Conservation (phyloP, 176 grass and related monocot genomes). For the Rhynchospora tenuis region DNA sequence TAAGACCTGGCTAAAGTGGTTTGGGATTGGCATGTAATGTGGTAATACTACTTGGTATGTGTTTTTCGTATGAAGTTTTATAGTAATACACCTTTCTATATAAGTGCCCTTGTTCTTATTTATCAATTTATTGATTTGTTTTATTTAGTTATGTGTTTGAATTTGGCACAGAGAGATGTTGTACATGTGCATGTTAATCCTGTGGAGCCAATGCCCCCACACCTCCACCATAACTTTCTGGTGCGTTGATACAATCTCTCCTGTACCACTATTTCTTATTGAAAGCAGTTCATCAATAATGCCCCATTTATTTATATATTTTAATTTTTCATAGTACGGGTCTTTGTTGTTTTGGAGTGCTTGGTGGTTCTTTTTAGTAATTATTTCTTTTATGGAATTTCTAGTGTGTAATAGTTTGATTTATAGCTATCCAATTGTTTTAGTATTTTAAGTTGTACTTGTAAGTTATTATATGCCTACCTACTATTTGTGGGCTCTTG, state of each 20-base stretch:
- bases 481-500: not conserved
- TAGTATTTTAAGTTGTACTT: not conserved
- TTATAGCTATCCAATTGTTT: not conserved
- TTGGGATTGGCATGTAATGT: not conserved
- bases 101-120: not conserved
- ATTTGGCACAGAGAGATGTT: conserved; percentile 62
- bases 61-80: conserved; percentile 22
- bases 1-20: not conserved
- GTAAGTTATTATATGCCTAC: not conserved
- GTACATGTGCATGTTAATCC: conserved; percentile 83
- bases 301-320: not conserved
- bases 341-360: not conserved
- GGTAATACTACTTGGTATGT: not conserved
- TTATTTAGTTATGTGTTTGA: not conserved
- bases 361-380: not conserved
- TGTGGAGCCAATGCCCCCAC: conserved; percentile 67
- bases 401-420: not conserved
- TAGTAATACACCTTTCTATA: not conserved
- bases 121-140: conserved; percentile 4
- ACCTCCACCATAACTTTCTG: conserved; percentile 52
- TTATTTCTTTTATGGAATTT: not conserved
- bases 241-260: conserved; percentile 26
- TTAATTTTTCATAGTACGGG: not conserved
- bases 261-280: not conserved
- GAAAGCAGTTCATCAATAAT: not conserved